Percentiles rank a stretch among this genome's conserved stretches.
Evolutionary conservation across 179 eudicot species (phyloP).

Genomic region (Actinidia arguta): DNA sequence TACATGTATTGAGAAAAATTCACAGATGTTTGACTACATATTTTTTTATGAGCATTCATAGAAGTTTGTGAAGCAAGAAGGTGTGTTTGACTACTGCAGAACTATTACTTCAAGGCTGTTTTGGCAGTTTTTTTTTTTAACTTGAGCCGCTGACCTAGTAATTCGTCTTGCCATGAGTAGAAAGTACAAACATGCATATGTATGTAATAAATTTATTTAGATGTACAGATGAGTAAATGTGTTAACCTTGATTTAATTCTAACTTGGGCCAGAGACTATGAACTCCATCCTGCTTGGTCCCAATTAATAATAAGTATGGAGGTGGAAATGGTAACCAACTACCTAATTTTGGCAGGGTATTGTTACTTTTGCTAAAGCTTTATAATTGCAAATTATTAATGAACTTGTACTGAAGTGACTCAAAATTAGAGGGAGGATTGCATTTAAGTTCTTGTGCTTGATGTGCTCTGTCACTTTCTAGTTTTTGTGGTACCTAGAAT

Average conservation of each 20-base stretch:
- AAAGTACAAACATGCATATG: too few species aligned
- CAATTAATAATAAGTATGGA: neutral
- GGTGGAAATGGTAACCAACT: neutral
- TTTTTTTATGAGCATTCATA: neutral
- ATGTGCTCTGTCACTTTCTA: too few species aligned
- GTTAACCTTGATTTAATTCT: neutral
- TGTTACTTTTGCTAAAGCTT: neutral
- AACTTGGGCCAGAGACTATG: neutral
- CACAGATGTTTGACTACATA: too few species aligned
- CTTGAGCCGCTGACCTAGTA: too few species aligned
- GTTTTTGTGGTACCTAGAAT: neutral
- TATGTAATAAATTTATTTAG: too few species aligned
- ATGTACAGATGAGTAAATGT: too few species aligned
- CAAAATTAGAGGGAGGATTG: too few species aligned
- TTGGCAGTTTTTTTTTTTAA: too few species aligned
- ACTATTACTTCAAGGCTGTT: neutral
- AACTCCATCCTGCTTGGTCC: slow-evolving; percentile 6
- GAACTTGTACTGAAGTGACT: too few species aligned
- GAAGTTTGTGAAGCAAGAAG: neutral
- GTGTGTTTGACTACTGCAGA: neutral
- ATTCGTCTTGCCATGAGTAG: too few species aligned
- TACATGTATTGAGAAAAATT: neutral
- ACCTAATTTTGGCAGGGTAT: neutral
- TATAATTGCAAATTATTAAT: too few species aligned
- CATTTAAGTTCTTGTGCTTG: too few species aligned